Conservation (phyloP, 208 protist species). For the Trypanosomatidae sp. region DNA sequence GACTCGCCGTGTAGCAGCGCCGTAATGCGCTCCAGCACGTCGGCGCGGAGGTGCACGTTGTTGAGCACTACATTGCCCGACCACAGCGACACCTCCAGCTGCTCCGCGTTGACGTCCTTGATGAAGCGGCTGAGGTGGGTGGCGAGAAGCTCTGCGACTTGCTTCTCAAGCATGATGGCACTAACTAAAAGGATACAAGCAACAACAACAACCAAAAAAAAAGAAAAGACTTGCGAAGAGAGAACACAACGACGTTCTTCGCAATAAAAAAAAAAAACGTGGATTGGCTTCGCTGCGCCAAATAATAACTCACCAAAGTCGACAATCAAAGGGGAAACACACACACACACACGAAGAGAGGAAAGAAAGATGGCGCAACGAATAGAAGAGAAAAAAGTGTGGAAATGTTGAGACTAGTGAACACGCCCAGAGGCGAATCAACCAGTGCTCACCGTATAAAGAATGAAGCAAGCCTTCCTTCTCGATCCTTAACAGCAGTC, state of each 20-base stretch:
- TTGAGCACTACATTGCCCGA: slow-evolving; percentile 71
- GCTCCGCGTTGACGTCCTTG: slow-evolving; percentile 66
- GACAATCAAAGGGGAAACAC: not conserved
- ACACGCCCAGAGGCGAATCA: no score
- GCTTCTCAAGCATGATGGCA: slow-evolving; percentile 74
- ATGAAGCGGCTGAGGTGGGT: slow-evolving; percentile 71
- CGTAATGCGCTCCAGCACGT: slow-evolving; percentile 63
- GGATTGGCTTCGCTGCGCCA: no score
- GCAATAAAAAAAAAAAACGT: no score
- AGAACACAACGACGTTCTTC: no score
- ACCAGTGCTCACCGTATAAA: no score
- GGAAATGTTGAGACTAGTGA: no score
- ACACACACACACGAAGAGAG: slow-evolving; percentile 1
- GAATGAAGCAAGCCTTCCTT: no score
- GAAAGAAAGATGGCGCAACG: not conserved
- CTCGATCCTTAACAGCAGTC: no score
- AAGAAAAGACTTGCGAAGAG: no score
- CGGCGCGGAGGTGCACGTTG: slow-evolving; percentile 61
- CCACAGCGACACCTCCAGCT: slow-evolving; percentile 81
- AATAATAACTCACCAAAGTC: no score
- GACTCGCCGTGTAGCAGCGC: slow-evolving; percentile 24
- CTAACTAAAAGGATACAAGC: no score
- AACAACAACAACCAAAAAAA: no score
- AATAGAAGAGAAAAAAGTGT: not conserved
- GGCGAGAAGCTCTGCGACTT: slow-evolving; percentile 71